A percentile compares a stretch with the other conserved stretches of the same genome.
These are phyloP conservation scores for Talaromyces verruculosus DNA, from an alignment of 2,329 filamentous ascomycete species.

Conservation along the genomic window DNA sequence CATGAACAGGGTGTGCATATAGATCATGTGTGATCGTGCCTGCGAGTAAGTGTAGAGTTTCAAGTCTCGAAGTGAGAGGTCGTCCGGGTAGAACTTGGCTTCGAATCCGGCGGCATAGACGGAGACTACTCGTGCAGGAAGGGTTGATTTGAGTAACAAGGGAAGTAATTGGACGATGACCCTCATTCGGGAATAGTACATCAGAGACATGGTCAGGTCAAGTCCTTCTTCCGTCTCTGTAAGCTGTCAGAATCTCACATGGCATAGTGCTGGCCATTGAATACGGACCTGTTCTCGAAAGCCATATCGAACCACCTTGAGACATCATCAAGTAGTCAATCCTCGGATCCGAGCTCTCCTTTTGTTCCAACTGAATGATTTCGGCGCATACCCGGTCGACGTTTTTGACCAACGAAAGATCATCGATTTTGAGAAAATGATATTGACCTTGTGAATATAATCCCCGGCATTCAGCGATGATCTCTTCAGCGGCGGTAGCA, in stretches of 20 bases:
- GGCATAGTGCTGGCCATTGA: not conserved
- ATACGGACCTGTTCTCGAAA: constrained; percentile 10
- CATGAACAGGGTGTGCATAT: constrained; percentile 21
- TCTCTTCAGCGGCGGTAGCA: not conserved
- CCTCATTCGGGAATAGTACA: constrained; percentile 21
- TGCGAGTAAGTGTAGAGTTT: constrained; percentile 18
- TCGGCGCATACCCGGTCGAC: constrained; percentile 17
- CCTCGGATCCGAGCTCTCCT: constrained; percentile 10
- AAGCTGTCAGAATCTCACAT: not conserved
- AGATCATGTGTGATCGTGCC: constrained; percentile 20
- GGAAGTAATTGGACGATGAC: constrained; percentile 14
- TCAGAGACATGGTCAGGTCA: constrained; percentile 19
- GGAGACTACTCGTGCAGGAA: constrained; percentile 13
- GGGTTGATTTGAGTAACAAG: constrained; percentile 13
- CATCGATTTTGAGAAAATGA: constrained; percentile 14
- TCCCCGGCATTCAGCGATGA: constrained; percentile 11
- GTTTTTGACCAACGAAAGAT: constrained; percentile 18
- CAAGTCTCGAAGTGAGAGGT: constrained; percentile 19
- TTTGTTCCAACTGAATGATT: constrained; percentile 12
- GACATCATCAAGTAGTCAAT: constrained; percentile 22
- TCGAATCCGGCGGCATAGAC: constrained; percentile 19
- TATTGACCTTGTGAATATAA: constrained; percentile 14
- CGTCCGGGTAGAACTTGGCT: constrained; percentile 17
- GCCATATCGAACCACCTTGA: constrained; percentile 16
- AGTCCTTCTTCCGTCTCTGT: constrained; percentile 20